A percentile compares a stretch with the other conserved stretches of the same genome.
phyloP scores from a whole-genome alignment of 1,284 basidiomycete species.

The Ustilago cynodontis region DNA sequence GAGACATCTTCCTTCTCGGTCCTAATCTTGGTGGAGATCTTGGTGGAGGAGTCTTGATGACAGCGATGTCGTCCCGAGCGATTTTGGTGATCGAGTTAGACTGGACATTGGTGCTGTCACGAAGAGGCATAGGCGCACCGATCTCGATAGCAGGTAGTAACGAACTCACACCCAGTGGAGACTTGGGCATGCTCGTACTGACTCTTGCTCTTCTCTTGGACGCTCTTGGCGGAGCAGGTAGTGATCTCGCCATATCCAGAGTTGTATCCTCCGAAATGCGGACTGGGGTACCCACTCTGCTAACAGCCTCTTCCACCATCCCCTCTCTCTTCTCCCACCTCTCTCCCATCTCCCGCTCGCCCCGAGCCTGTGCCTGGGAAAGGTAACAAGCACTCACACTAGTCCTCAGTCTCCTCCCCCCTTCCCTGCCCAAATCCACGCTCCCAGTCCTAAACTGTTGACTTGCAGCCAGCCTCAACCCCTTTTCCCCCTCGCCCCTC shows the following conservation, averaged over 20 bases:
- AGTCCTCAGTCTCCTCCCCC: background rate
- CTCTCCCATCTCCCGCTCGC: too few species aligned
- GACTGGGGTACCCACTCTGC: background rate
- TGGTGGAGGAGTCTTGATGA: background rate
- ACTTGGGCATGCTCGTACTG: slow-evolving; percentile 3
- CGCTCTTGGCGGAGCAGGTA: slow-evolving; percentile 35
- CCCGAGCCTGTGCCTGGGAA: too few species aligned
- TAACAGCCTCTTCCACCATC: background rate
- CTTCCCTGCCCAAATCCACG: slow-evolving; percentile 3
- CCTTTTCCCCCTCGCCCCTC: background rate
- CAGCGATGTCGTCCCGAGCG: background rate
- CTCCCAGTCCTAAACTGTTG: slow-evolving; percentile 15
- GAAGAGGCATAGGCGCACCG: background rate
- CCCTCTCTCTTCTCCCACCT: background rate
- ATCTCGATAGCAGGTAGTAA: background rate
- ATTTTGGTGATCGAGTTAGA: too few species aligned
- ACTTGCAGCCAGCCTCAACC: slow-evolving; percentile 13
- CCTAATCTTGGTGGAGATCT: slow-evolving; percentile 2
- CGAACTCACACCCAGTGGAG: background rate
- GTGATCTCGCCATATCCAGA: background rate
- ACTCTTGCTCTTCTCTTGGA: slow-evolving; percentile 15
- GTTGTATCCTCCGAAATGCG: background rate
- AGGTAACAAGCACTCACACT: slow-evolving; percentile 1
- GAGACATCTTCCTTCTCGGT: background rate
- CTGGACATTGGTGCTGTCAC: background rate